Conservation (phyloP, 2,329 filamentous ascomycete species). For the Pseudogymnoascus sp. region DNA sequence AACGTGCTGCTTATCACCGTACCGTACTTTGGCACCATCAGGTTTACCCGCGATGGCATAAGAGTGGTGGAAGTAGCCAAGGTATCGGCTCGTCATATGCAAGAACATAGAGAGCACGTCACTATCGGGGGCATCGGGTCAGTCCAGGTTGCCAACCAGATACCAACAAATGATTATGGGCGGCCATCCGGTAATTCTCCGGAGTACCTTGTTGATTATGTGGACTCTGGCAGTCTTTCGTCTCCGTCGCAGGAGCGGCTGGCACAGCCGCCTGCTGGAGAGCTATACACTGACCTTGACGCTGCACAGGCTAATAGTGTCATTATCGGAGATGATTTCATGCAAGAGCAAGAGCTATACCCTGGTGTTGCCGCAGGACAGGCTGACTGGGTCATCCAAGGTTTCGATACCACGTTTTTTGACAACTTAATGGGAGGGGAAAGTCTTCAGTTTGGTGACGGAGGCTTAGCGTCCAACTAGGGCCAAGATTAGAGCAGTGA, state of each 20-base stretch:
- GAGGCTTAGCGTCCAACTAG: not conserved
- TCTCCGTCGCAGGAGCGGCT: not conserved
- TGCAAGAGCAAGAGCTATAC: not conserved
- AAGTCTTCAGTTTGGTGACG: not conserved
- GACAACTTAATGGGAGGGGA: not conserved
- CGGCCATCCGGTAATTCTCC: not conserved
- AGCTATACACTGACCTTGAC: not conserved
- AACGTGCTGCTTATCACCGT: slow-evolving; percentile 18
- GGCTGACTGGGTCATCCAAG: not conserved
- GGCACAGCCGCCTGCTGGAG: not conserved
- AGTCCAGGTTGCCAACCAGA: not conserved
- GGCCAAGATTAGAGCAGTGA: not conserved
- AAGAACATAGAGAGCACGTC: not conserved
- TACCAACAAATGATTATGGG: not conserved
- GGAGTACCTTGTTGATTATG: not conserved
- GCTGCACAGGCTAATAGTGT: not conserved
- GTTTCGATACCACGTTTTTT: not conserved
- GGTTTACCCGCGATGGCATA: slow-evolving; percentile 25
- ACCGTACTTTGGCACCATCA: slow-evolving; percentile 32
- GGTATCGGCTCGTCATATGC: not conserved
- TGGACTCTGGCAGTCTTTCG: not conserved
- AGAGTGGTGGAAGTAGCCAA: not conserved
- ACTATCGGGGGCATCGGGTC: not conserved
- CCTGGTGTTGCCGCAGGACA: not conserved
- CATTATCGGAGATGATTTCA: not conserved